Evolutionary conservation across 108 stramenopile species (phyloP).

Genomic region (Nannochloropsis gaditana): DNA sequence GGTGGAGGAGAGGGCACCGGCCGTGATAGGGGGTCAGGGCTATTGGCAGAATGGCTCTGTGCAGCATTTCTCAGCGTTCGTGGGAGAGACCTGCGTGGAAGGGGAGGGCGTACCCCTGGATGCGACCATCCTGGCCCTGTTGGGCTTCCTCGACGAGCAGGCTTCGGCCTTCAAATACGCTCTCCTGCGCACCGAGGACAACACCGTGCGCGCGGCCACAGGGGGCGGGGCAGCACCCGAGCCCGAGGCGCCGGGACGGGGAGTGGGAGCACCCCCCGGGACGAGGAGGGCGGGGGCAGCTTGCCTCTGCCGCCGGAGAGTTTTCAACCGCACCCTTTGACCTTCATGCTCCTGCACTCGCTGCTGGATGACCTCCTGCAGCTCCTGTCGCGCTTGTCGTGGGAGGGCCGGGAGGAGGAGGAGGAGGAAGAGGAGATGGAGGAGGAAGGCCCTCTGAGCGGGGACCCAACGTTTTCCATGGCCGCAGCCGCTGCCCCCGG

Average conservation of each 20-base stretch:
- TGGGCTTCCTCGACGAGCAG: constrained; percentile 12
- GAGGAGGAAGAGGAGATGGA: not conserved
- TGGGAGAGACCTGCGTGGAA: not conserved
- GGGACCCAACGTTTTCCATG: constrained; percentile 2
- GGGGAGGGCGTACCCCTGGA: not conserved
- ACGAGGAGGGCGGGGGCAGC: not conserved
- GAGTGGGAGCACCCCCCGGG: not conserved
- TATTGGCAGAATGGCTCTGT: not conserved
- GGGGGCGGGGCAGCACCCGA: no score
- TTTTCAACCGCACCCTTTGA: constrained; percentile 5
- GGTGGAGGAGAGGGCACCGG: not conserved
- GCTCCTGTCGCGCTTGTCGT: not conserved
- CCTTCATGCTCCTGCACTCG: constrained; percentile 1
- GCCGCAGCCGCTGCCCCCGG: not conserved
- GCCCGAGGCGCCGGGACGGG: no score
- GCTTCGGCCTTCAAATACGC: not conserved
- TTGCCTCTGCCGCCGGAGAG: not conserved
- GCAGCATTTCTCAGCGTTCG: not conserved
- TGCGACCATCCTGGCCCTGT: constrained; percentile 4
- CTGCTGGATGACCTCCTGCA: not conserved
- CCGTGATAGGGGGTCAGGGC: not conserved
- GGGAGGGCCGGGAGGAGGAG: not conserved
- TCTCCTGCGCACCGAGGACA: not conserved
- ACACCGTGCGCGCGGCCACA: no score
- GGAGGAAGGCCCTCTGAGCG: not conserved